phyloP scores from a whole-genome alignment of 345 rosid genomes.

The Syzygium aromaticum region DNA sequence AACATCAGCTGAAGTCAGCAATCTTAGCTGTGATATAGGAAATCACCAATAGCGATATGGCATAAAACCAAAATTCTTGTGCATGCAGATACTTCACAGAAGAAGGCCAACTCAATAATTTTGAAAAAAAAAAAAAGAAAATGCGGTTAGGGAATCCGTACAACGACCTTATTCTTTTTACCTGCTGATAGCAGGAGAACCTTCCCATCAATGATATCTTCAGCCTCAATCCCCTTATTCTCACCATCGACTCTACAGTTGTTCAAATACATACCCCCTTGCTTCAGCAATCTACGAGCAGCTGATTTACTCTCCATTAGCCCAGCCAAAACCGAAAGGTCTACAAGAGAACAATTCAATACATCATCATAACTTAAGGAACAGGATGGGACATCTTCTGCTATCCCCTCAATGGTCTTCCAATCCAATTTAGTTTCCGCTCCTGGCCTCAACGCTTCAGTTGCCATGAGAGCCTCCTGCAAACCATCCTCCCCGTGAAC shows the following conservation, averaged over 20 bases:
- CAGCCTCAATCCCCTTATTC: conserved; percentile 52
- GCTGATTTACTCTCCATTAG: conserved; percentile 83
- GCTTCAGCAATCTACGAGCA: conserved; percentile 75
- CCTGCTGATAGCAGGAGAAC: conserved; percentile 90
- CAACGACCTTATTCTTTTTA: conserved; percentile 88
- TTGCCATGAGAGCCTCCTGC: conserved; percentile 80
- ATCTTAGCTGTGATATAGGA: background rate
- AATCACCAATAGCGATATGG: background rate
- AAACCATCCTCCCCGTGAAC: conserved; percentile 93
- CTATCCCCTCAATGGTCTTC: conserved; percentile 75
- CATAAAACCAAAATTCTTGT: background rate
- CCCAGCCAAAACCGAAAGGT: conserved; percentile 72
- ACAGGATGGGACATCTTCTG: conserved; percentile 84
- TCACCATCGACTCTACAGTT: conserved; percentile 75
- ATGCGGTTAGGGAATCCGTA: conserved; percentile 51
- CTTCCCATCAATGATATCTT: conserved; percentile 79
- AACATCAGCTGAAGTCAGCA: background rate
- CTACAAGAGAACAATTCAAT: conserved; percentile 43
- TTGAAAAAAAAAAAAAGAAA: background rate
- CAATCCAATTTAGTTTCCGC: conserved; percentile 86
- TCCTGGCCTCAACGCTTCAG: conserved; percentile 89
- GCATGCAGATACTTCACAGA: background rate
- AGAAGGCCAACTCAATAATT: background rate
- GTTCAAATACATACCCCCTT: conserved; percentile 95
- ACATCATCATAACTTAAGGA: conserved; percentile 53